Evolutionary conservation across 2,329 filamentous ascomycete species (phyloP).

Genomic region (Fusarium cicatricum): DNA sequence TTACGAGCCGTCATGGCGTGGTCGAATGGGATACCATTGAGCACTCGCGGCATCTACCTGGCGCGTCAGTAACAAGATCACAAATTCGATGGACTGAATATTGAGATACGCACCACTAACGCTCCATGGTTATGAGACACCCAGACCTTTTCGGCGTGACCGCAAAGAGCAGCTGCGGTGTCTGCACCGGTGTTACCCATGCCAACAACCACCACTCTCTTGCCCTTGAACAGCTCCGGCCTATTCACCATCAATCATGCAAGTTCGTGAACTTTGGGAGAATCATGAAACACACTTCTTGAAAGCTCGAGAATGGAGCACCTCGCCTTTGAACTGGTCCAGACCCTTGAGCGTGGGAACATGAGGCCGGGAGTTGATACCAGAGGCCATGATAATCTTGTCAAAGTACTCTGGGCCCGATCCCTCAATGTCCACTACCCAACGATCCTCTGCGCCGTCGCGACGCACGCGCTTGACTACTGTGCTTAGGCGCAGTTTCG

Average conservation of each 20-base stretch:
- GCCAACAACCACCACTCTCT: constrained; percentile 55
- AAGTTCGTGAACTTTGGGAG: no score
- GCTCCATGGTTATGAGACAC: constrained; percentile 52
- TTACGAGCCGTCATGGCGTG: constrained; percentile 46
- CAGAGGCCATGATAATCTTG: constrained; percentile 49
- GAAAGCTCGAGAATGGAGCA: constrained; percentile 51
- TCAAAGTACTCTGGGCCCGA: constrained; percentile 42
- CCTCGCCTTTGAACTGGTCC: constrained; percentile 48
- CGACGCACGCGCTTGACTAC: constrained; percentile 30
- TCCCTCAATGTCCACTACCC: constrained; percentile 43
- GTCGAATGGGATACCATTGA: constrained; percentile 48
- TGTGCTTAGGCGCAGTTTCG: constrained; percentile 39
- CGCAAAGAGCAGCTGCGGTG: constrained; percentile 44
- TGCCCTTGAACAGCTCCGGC: constrained; percentile 47
- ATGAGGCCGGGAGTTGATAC: constrained; percentile 46
- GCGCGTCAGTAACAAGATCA: not conserved
- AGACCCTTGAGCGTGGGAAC: constrained; percentile 48
- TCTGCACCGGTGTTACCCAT: constrained; percentile 50
- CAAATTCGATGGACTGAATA: not conserved
- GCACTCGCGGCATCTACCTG: constrained; percentile 39
- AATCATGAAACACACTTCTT: constrained; percentile 42
- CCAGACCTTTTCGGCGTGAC: constrained; percentile 50
- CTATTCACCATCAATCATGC: constrained; percentile 9
- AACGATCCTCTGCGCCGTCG: constrained; percentile 32
- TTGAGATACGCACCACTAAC: constrained; percentile 43